These are phyloP conservation scores for Larix sibirica DNA, from an alignment of 83 land plant species.

Conservation along the genomic window DNA sequence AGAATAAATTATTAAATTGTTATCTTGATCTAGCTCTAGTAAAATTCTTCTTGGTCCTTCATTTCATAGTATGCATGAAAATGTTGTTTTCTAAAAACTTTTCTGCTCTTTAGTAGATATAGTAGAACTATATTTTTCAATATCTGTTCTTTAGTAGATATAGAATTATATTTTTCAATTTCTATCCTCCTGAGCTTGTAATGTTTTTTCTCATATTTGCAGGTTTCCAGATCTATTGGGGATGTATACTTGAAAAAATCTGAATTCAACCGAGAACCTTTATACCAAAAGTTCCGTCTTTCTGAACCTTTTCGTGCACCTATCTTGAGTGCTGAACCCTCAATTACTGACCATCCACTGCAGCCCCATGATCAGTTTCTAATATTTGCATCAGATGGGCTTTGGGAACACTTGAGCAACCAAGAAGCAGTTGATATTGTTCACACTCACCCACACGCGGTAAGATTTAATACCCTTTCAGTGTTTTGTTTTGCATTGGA, in stretches of 20 bases:
- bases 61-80: not conserved
- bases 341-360: conserved; percentile 48
- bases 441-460: conserved; percentile 54
- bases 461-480: conserved; percentile 28
- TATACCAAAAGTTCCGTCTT: conserved; percentile 53
- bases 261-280: conserved; percentile 69
- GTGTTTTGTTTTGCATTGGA: not conserved
- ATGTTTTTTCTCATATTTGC: conserved; percentile 19
- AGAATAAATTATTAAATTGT: not conserved
- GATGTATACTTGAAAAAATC: conserved; percentile 67
- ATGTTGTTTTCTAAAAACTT: not conserved
- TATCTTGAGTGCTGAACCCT: conserved; percentile 63
- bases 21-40: not conserved
- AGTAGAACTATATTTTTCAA: not conserved
- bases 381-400: conserved; percentile 79
- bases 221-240: conserved; percentile 80
- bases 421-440: conserved; percentile 74
- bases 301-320: conserved; percentile 55
- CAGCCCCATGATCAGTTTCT: conserved; percentile 60
- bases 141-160: not conserved
- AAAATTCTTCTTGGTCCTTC: not conserved
- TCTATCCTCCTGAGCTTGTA: not conserved
- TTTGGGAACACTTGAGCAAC: conserved; percentile 78
- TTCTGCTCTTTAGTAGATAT: not conserved
- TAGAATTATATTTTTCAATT: not conserved